Conservation (phyloP, 2,329 filamentous ascomycete species). For the Laburnicola sp. region DNA sequence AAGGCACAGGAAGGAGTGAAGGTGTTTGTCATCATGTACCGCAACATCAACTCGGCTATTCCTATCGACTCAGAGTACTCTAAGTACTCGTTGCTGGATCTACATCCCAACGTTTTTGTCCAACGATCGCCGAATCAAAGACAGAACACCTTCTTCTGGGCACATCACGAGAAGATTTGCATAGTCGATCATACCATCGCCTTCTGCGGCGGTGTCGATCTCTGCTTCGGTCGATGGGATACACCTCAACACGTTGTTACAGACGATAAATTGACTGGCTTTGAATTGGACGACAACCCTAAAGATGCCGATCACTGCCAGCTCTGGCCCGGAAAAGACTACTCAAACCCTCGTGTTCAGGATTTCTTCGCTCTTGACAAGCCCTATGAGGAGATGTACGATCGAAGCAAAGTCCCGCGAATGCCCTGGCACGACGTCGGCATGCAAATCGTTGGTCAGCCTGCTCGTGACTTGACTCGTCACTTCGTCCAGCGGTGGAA, state of each 20-base stretch:
- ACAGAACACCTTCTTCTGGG: slow-evolving; percentile 99
- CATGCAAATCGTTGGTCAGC: slow-evolving; percentile 97
- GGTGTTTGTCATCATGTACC: slow-evolving; percentile 95
- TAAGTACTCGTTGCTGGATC: slow-evolving; percentile 90
- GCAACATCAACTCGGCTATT: slow-evolving; percentile 95
- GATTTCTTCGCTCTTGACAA: slow-evolving; percentile 93
- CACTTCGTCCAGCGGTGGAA: slow-evolving; percentile 99
- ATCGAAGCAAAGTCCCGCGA: slow-evolving; percentile 80
- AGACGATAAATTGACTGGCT: slow-evolving; percentile 93
- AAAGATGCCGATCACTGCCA: slow-evolving; percentile 94
- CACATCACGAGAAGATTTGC: slow-evolving; percentile 97
- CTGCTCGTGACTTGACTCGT: slow-evolving; percentile 87
- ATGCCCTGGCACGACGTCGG: slow-evolving; percentile 99
- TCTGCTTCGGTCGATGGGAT: slow-evolving; percentile 98
- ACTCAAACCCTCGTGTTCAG: slow-evolving; percentile 92
- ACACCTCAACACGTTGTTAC: slow-evolving; percentile 88
- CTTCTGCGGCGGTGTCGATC: slow-evolving; percentile 91
- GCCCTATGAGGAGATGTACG: slow-evolving; percentile 99
- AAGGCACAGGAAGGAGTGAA: slow-evolving; percentile 96
- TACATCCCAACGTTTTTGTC: slow-evolving; percentile 95
- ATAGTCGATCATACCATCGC: slow-evolving; percentile 95
- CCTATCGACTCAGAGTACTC: slow-evolving; percentile 99
- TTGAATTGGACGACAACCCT: slow-evolving; percentile 72
- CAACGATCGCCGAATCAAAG: slow-evolving; percentile 96
- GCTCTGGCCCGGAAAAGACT: slow-evolving; percentile 96